A percentile compares a stretch with the other conserved stretches of the same genome.
phyloP scores from a whole-genome alignment of 2,329 filamentous ascomycete genomes.

The Ophiostoma himal-ulmi region DNA sequence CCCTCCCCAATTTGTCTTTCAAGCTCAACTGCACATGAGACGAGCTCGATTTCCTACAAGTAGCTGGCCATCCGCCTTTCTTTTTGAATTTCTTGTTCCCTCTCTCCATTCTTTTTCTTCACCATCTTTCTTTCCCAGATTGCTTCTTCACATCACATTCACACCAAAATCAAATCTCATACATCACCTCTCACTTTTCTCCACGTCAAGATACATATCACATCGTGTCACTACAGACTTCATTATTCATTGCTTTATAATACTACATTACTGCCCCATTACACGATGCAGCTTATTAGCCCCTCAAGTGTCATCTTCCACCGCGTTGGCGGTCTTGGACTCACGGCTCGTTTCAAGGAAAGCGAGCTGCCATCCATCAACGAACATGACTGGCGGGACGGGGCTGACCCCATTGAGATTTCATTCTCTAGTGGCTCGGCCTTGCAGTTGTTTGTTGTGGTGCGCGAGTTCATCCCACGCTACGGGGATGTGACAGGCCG shows the following conservation, averaged over 20 bases:
- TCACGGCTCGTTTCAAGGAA: slow-evolving; percentile 24
- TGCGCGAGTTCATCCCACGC: slow-evolving; percentile 22
- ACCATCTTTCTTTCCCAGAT: background rate
- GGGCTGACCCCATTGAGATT: background rate
- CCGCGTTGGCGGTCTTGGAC: slow-evolving; percentile 24
- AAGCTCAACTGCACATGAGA: background rate
- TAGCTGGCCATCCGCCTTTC: background rate
- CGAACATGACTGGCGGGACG: slow-evolving; percentile 20
- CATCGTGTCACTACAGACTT: background rate
- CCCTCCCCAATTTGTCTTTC: background rate
- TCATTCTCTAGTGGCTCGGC: slow-evolving; percentile 21
- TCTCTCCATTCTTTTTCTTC: background rate
- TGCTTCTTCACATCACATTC: background rate
- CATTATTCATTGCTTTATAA: background rate
- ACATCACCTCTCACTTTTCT: background rate
- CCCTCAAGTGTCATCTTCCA: slow-evolving; percentile 22
- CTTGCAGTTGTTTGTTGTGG: slow-evolving; percentile 11
- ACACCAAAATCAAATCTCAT: background rate
- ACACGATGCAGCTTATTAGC: slow-evolving; percentile 21
- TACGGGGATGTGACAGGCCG: slow-evolving; percentile 24
- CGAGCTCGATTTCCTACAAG: background rate
- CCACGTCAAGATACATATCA: background rate
- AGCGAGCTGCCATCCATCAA: slow-evolving; percentile 19
- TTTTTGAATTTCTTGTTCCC: background rate
- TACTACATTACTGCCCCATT: background rate